Base-by-base conservation (phyloP, 31 red algal species). In the Endocladia muricata region DNA sequence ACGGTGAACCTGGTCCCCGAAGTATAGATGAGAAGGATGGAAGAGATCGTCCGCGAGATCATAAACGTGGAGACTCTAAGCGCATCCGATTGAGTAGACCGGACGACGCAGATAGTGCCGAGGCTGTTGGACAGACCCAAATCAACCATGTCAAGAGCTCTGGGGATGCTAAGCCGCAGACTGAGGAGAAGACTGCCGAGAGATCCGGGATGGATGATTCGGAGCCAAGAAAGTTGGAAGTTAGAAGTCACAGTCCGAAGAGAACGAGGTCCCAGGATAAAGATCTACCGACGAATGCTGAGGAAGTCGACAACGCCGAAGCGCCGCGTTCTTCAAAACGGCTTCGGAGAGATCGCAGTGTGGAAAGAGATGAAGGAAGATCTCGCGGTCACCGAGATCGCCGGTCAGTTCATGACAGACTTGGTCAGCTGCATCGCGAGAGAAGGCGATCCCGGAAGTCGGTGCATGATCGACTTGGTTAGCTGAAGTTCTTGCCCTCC, bases 361-460 rank as follows among this genome's bases (percentile, higher is more conserved):
- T 74, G 59, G 57, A 64, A 5, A 33, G 83, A 19, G 73, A 78
- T 33, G 42, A 59, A 28, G 70, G 74, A 36, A 67, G n/a, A n/a
- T n/a, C n/a, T n/a, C n/a, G n/a, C n/a, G n/a, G n/a, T n/a, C n/a
- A n/a, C n/a, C n/a, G 73, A 15, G 72, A 62, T 54, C 83, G 83
- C 52, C 56, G 73, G 2, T 87, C 83, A 23, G 83, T 87, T 41
- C 83, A 87, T 73, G 83, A 87, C 52, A 65, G 83, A 28, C 73
- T 87, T 13, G 83, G 83, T 67, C 71, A 60, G 74, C 23, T n/a
- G n/a, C n/a, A 26, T 32, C 25, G 34, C 6, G 61, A 67, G 7
- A 67, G 33, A 37, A 26, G 28, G 7, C 61, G 61, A 67, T 21
- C 32, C 33, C 61, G 61, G 3, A 29, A 35, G 39, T 67, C 61